phyloP scores from a whole-genome alignment of 441 rosid species.

The Jatropha multifida region DNA sequence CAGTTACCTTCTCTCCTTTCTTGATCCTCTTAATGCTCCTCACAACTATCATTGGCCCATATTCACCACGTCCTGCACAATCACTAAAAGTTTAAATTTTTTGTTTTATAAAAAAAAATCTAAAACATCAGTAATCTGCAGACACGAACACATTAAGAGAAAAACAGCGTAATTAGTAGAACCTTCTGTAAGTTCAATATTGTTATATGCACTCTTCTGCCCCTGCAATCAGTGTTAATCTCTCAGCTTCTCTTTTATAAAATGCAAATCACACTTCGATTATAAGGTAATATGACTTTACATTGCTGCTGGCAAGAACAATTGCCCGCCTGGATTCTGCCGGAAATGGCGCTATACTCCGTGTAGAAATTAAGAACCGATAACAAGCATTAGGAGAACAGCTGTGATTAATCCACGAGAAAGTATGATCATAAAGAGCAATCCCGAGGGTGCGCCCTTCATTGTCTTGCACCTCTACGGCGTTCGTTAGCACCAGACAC shows the following conservation, averaged over 20 bases:
- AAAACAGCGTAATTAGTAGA: background rate
- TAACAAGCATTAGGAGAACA: slow-evolving; percentile 83
- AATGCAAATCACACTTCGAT: background rate
- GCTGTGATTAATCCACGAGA: slow-evolving; percentile 91
- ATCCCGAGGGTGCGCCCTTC: slow-evolving; percentile 53
- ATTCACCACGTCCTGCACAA: slow-evolving; percentile 20
- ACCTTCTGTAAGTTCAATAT: slow-evolving; percentile 34
- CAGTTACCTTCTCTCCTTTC: slow-evolving; percentile 59
- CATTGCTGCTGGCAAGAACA: slow-evolving; percentile 31
- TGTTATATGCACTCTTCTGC: slow-evolving; percentile 22
- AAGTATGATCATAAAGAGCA: slow-evolving; percentile 53
- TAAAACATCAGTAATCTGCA: too few species aligned
- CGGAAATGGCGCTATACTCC: slow-evolving; percentile 16
- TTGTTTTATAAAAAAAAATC: background rate
- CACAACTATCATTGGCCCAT: slow-evolving; percentile 54
- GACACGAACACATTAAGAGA: background rate
- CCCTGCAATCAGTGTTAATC: slow-evolving; percentile 36
- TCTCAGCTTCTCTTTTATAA: slow-evolving; percentile 6
- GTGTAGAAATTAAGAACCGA: slow-evolving; percentile 42
- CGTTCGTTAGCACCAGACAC: slow-evolving; percentile 69
- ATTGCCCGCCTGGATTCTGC: slow-evolving; percentile 23
- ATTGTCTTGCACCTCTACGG: slow-evolving; percentile 72
- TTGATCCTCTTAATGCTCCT: slow-evolving; percentile 64
- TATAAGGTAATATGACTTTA: slow-evolving; percentile 5
- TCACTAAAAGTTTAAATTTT: slow-evolving; percentile 7